phyloP scores from a whole-genome alignment of 2,329 filamentous ascomycete species.

The Phoma sp. region DNA sequence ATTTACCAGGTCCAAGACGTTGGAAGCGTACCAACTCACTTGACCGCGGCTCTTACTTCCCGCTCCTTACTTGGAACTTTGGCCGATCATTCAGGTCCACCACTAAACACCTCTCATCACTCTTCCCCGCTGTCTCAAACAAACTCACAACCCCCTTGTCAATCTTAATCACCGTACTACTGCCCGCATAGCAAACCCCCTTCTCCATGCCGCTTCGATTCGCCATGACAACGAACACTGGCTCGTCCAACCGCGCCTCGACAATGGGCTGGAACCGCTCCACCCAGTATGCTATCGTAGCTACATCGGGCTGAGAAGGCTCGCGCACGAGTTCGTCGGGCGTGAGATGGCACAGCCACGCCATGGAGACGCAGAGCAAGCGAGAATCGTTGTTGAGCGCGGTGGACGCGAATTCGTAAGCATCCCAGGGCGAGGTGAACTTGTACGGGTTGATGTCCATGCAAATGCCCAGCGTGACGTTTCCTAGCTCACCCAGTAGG shows the following conservation, averaged over 20 bases:
- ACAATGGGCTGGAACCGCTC: slow-evolving; percentile 70
- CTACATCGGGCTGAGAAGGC: slow-evolving; percentile 68
- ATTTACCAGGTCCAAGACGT: no score
- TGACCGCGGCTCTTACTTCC: slow-evolving; percentile 3
- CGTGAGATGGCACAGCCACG: slow-evolving; percentile 71
- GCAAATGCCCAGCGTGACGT: slow-evolving; percentile 57
- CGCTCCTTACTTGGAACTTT: slow-evolving; percentile 46
- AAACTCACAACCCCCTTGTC: slow-evolving; percentile 70
- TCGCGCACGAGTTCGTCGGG: slow-evolving; percentile 59
- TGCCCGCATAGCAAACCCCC: slow-evolving; percentile 74
- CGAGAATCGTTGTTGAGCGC: slow-evolving; percentile 64
- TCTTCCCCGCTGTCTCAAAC: slow-evolving; percentile 75
- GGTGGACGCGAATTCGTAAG: slow-evolving; percentile 66
- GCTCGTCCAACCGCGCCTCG: slow-evolving; percentile 46
- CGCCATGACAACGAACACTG: slow-evolving; percentile 73
- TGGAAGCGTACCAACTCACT: not conserved
- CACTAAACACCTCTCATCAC: slow-evolving; percentile 71
- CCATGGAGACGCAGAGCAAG: slow-evolving; percentile 76
- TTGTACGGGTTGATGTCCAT: slow-evolving; percentile 70
- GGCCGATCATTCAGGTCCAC: slow-evolving; percentile 65
- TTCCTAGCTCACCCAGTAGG: slow-evolving; percentile 44
- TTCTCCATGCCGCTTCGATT: slow-evolving; percentile 75
- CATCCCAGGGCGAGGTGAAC: slow-evolving; percentile 65
- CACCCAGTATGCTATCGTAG: slow-evolving; percentile 79
- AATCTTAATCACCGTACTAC: slow-evolving; percentile 74